These are phyloP conservation scores for Eucalyptus regnans DNA, from an alignment of 345 rosid genomes.

Conservation along the genomic window DNA sequence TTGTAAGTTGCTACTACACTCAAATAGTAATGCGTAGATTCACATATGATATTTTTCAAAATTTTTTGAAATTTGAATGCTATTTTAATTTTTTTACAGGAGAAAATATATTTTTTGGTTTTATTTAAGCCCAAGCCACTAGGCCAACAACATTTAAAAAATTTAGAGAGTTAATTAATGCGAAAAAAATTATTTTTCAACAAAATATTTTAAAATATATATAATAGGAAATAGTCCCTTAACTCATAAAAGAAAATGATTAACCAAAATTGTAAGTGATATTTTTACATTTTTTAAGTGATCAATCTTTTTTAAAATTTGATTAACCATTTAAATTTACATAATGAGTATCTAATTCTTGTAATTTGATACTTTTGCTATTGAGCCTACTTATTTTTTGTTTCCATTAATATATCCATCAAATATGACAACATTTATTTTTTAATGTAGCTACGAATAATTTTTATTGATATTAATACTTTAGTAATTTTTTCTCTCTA, in stretches of 20 bases:
- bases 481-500: not conserved
- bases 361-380: not conserved
- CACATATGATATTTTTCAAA: not conserved
- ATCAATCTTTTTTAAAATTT: not conserved
- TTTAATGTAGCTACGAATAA: not conserved
- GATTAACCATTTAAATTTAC: not conserved
- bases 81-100: not conserved
- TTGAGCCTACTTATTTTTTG: not conserved
- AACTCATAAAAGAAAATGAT: not conserved
- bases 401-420: not conserved
- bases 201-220: not conserved
- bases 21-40: not conserved
- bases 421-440: not conserved
- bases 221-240: not conserved
- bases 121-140: not conserved
- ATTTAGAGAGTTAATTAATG: not conserved
- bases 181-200: not conserved
- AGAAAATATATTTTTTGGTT: not conserved
- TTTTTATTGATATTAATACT: not conserved
- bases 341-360: not conserved
- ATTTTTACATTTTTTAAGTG: not conserved
- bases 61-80: not conserved
- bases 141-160: not conserved
- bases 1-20: not conserved
- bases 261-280: not conserved